These are phyloP conservation scores for Euclidium syriacum DNA, from an alignment of 345 rosid genomes.

Conservation along the genomic window DNA sequence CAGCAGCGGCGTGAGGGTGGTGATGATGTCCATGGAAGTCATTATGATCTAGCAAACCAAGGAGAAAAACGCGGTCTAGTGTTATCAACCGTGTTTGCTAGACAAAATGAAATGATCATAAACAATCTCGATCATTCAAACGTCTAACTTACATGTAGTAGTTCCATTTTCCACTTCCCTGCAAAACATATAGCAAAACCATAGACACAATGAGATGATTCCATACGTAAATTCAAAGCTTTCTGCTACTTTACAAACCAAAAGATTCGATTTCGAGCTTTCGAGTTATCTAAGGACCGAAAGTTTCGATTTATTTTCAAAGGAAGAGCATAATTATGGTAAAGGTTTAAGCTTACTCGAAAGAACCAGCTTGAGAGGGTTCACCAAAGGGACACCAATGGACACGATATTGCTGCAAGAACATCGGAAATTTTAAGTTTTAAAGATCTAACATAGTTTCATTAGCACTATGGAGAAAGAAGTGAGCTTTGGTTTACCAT, in stretches of 20 bases:
- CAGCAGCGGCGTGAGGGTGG: conserved; percentile 37
- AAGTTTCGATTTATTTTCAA: too few species aligned
- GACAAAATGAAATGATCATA: conserved; percentile 10
- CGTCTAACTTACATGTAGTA: conserved; percentile 50
- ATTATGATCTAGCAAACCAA: conserved; percentile 40
- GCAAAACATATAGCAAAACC: conserved; percentile 27
- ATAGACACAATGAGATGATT: conserved; percentile 18
- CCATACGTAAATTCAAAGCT: not conserved
- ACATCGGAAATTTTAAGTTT: not conserved
- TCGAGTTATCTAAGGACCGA: not conserved
- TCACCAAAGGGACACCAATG: conserved; percentile 72
- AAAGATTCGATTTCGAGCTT: not conserved
- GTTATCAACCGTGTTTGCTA: conserved; percentile 10
- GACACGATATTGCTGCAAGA: conserved; percentile 53
- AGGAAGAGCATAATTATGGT: not conserved
- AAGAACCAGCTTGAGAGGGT: conserved; percentile 39
- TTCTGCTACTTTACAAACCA: not conserved
- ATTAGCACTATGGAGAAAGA: too few species aligned
- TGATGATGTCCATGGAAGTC: conserved; percentile 44
- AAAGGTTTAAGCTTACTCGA: conserved; percentile 46
- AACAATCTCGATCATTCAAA: not conserved
- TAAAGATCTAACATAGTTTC: not conserved
- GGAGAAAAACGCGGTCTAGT: conserved; percentile 3
- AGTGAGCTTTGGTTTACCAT: conserved; percentile 35
- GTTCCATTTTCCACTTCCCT: conserved; percentile 64